Evolutionary conservation across 179 eudicot genomes (phyloP).

Genomic region (Drosera spatulata): DNA sequence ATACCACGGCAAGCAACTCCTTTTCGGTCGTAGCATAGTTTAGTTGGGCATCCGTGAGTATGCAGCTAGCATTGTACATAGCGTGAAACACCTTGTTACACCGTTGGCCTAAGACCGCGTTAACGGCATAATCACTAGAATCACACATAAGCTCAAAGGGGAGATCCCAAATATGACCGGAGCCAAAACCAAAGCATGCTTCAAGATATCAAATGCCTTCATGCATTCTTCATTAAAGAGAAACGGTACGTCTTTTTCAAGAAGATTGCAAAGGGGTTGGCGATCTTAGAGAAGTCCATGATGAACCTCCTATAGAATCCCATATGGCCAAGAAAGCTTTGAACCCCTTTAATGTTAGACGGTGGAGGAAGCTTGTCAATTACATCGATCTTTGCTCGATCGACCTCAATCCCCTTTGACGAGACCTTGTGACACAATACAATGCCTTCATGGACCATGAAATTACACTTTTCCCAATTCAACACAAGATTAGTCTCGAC

Average conservation of each 20-base stretch:
- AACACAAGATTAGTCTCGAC: not conserved
- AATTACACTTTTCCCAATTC: not conserved
- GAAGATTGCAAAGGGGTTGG: too few relatives aligned
- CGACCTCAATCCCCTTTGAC: not conserved
- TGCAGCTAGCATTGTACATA: not conserved
- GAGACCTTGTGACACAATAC: not conserved
- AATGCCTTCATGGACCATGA: not conserved
- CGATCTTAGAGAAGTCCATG: not conserved
- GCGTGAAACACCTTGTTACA: not conserved
- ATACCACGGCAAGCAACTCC: too few relatives aligned
- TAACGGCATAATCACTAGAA: not conserved
- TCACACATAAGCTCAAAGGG: constrained; percentile 1
- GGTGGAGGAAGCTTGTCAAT: not conserved
- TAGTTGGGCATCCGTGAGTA: too few relatives aligned
- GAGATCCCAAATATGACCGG: not conserved
- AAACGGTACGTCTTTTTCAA: not conserved
- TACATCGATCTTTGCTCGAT: not conserved
- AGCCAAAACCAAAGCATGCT: not conserved
- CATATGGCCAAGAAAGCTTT: not conserved
- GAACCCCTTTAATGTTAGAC: not conserved
- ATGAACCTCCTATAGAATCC: not conserved
- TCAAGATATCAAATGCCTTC: not conserved
- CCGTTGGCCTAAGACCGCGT: not conserved
- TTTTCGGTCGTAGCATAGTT: too few relatives aligned
- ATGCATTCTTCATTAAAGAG: not conserved